Percentiles rank a stretch among this genome's conserved stretches.
These are phyloP conservation scores for Orobanche coerulescens DNA, from an alignment of 257 asterid species.

Conservation along the genomic window DNA sequence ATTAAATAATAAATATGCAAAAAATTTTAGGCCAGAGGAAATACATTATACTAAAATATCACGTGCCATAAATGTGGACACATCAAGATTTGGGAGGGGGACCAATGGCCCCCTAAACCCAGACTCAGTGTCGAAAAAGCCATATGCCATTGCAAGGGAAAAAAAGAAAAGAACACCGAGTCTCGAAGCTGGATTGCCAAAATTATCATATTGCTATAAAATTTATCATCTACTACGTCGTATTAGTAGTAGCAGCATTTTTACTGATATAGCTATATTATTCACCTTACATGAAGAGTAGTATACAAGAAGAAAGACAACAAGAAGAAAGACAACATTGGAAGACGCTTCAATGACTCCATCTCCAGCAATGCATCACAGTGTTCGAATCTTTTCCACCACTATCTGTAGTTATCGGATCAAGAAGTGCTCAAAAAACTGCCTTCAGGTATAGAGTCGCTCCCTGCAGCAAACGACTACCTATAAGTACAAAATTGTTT, in stretches of 20 bases:
- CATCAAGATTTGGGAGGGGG: no score
- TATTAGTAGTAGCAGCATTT: neutral
- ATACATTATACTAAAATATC: no score
- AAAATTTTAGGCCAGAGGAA: no score
- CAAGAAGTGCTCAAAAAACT: slow-evolving; percentile 26
- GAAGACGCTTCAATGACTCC: slow-evolving; percentile 7
- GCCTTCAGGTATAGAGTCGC: slow-evolving; percentile 27
- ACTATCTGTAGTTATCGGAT: slow-evolving; percentile 17
- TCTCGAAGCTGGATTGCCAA: neutral
- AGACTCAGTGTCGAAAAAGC: no score
- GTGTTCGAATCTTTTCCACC: no score
- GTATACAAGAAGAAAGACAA: slow-evolving; percentile 14
- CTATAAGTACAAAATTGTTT: slow-evolving; percentile 4
- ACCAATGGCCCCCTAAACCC: no score
- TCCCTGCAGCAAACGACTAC: slow-evolving; percentile 19
- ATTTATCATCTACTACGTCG: neutral
- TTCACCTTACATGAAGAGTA: slow-evolving; percentile 31
- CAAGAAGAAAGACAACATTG: neutral
- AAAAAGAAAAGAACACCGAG: neutral
- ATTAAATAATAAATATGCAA: no score
- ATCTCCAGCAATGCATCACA: slow-evolving; percentile 13
- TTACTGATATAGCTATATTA: slow-evolving; percentile 7
- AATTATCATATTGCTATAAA: neutral
- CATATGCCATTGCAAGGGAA: neutral
- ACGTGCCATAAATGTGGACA: no score